These are phyloP conservation scores for Akanthomyces lecanii DNA, from an alignment of 2,329 filamentous ascomycete genomes.

Conservation along the genomic window DNA sequence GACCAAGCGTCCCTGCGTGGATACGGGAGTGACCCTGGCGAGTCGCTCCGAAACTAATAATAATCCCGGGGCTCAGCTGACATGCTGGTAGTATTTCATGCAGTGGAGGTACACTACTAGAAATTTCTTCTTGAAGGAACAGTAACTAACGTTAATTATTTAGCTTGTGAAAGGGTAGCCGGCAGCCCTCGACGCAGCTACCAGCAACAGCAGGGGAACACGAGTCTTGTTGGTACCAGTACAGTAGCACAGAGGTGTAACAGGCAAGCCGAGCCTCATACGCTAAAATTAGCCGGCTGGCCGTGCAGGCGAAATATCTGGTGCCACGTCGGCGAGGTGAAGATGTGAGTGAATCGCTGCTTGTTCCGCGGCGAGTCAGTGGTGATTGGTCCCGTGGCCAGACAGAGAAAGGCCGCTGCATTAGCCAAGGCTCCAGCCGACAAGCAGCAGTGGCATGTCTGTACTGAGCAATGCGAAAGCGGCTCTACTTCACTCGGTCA, in stretches of 20 bases:
- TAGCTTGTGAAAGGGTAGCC: not conserved
- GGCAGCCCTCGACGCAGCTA: not conserved
- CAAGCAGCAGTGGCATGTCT: not conserved
- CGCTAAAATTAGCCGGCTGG: not conserved
- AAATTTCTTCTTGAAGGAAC: not conserved
- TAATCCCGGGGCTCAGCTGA: not conserved
- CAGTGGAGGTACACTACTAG: not conserved
- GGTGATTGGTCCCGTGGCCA: not conserved
- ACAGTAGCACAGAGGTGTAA: not conserved
- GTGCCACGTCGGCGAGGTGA: not conserved
- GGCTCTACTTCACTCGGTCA: constrained; percentile 1
- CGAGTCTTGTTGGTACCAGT: not conserved
- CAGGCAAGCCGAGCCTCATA: not conserved
- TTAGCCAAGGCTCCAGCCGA: not conserved
- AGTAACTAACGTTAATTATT: too few relatives aligned
- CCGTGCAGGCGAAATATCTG: not conserved
- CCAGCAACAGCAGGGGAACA: not conserved
- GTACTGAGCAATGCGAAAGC: not conserved
- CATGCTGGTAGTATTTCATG: not conserved
- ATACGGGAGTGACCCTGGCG: not conserved
- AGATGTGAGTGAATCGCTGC: too few relatives aligned
- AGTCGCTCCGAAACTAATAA: too few relatives aligned
- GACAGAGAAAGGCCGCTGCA: not conserved
- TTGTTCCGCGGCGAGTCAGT: constrained; percentile 6
- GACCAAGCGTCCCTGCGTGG: not conserved